A percentile compares a stretch with the other conserved stretches of the same genome.
phyloP scores from a whole-genome alignment of 495 filamentous ascomycete species.

The Penicilliopsis zonata region DNA sequence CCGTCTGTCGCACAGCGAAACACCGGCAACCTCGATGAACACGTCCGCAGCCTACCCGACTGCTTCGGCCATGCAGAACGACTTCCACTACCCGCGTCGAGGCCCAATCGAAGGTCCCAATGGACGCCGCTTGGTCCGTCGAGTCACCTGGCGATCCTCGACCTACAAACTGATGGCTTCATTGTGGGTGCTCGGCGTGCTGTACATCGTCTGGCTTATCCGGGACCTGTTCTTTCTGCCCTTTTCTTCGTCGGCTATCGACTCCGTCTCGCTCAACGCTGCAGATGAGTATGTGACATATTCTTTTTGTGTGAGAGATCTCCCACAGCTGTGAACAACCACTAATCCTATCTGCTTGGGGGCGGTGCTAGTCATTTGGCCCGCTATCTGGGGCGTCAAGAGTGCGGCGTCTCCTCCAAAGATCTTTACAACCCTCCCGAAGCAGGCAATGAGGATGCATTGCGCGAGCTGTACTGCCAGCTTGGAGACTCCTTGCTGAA shows the following conservation, averaged over 20 bases:
- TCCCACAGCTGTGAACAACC: slow-evolving; percentile 2
- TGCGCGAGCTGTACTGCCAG: slow-evolving; percentile 19
- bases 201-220: slow-evolving; percentile 37
- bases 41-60: slow-evolving; percentile 27
- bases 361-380: slow-evolving; percentile 21
- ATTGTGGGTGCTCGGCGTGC: slow-evolving; percentile 32
- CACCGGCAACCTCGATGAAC: slow-evolving; percentile 18
- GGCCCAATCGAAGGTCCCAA: slow-evolving; percentile 35
- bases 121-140: slow-evolving; percentile 32
- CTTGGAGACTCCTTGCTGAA: slow-evolving; percentile 25
- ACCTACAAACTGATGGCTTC: slow-evolving; percentile 38
- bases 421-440: slow-evolving; percentile 28
- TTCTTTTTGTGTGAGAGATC: slow-evolving; percentile 1
- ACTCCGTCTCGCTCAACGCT: slow-evolving; percentile 2
- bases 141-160: slow-evolving; percentile 38
- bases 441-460: slow-evolving; percentile 3
- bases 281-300: slow-evolving; percentile 10
- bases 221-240: slow-evolving; percentile 33
- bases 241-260: slow-evolving; percentile 14
- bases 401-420: slow-evolving; percentile 30
- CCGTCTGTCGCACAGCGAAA: slow-evolving; percentile 30
- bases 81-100: slow-evolving; percentile 14
- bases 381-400: slow-evolving; percentile 29
- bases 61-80: slow-evolving; percentile 12
- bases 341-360: slow-evolving; percentile 1